Base-by-base conservation (phyloP, 805 yeast genomes). In the Saccharomyces eubayanus region DNA sequence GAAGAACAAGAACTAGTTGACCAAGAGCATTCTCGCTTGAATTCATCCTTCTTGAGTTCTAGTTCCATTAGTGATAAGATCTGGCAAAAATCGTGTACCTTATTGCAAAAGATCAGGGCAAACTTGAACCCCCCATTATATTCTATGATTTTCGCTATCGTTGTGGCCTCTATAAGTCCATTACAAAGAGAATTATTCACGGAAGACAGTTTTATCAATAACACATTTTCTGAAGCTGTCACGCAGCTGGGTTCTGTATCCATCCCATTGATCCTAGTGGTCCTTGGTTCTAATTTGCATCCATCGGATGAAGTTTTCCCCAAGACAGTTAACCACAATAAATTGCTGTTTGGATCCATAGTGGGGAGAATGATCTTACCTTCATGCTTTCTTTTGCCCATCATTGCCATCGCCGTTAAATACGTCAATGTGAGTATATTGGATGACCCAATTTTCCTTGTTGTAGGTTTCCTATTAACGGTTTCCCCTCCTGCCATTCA, bases 401-500 rank as follows among this genome's bases (percentile, higher is more conserved):
- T 85, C 43, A 83, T 87, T 58, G 81, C 89, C 1, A 51, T 79
- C 2, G 73, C 80, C 53, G 91, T 84, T 48, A 85, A 83, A 68
- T 81, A 77, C 62, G 71, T 86, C 57, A 78, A 79, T 31, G 76
- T 83, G 20, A 82, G 89, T 51, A 85, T 87, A 36, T 72, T 87
- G 67, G 89, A 84, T 65, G 95, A 87, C 67, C 95, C 95, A 40
- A 87, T 87, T 46, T 87, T 87, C 62, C 72, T 87, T 62, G 81
- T 87, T 56, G 91, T 87, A 46, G 82, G 89, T 10, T 87, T 87
- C 63, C 76, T 87, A 30, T 76, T 87, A 57, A 86, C 91, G 1
- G 80, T 85, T 2, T 80, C 90, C 1, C 94, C 95, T 2, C 94
- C 95, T 2, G 94, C 92, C 4, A 86, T 87, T 59, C 95, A 87